Conservation (phyloP, 2,329 filamentous ascomycete species). For the Pyricularia sp. region DNA sequence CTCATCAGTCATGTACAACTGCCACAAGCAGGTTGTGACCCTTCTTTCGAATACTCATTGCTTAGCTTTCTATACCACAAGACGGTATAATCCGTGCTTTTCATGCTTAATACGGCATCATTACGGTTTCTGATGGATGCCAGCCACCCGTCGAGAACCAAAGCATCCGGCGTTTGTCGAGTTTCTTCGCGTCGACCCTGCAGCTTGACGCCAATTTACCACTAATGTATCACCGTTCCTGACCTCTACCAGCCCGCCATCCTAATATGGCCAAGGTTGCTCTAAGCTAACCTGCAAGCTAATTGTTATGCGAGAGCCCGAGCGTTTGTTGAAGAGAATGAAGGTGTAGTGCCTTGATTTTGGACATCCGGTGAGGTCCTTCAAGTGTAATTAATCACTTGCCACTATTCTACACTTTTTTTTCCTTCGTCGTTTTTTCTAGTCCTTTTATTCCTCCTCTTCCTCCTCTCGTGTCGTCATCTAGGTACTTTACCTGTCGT, state of each 20-base stretch:
- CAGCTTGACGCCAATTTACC: background rate
- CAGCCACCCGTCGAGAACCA: background rate
- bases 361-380: background rate
- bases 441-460: background rate
- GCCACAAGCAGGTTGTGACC: background rate
- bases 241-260: background rate
- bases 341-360: background rate
- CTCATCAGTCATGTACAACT: background rate
- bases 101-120: background rate
- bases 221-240: constrained; percentile 1
- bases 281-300: background rate
- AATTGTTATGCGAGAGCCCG: background rate
- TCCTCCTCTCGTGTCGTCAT: background rate
- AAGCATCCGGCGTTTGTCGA: constrained; percentile 3
- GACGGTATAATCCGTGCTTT: background rate
- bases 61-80: background rate
- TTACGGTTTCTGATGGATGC: background rate
- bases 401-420: background rate
- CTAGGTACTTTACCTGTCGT: background rate
- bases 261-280: background rate
- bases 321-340: background rate
- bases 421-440: background rate
- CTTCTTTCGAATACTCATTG: background rate
- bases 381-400: background rate
- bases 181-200: background rate